Evolutionary conservation across 495 filamentous ascomycete species (phyloP).

Genomic region (Penicillium coprophilum): DNA sequence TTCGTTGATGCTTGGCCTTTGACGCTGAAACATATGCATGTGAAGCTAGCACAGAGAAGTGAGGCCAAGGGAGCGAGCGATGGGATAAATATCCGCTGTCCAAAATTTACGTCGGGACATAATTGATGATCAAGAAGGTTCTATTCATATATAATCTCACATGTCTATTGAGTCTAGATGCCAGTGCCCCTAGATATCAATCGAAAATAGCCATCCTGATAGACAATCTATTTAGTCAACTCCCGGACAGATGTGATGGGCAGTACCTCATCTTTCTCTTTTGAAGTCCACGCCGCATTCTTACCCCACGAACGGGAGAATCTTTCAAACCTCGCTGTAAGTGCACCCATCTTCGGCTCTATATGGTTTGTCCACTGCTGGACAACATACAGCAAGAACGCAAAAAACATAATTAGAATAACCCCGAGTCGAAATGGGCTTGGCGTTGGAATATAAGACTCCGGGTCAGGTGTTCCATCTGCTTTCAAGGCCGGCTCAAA

Average conservation of each 20-base stretch:
- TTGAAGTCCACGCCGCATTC: slow-evolving; percentile 2
- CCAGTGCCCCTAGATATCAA: neutral
- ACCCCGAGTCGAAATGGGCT: slow-evolving; percentile 8
- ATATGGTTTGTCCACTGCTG: slow-evolving; percentile 9
- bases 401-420: slow-evolving; percentile 11
- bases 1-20: slow-evolving; percentile 35
- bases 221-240: neutral
- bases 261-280: neutral
- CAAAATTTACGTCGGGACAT: neutral
- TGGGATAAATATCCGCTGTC: too few species aligned
- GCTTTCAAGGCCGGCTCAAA: slow-evolving; percentile 4
- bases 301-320: slow-evolving; percentile 15
- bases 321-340: slow-evolving; percentile 8
- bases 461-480: slow-evolving; percentile 12
- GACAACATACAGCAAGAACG: slow-evolving; percentile 10
- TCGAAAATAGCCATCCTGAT: neutral
- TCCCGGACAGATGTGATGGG: neutral
- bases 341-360: slow-evolving; percentile 13
- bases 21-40: slow-evolving; percentile 24
- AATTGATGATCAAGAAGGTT: neutral
- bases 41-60: slow-evolving; percentile 4
- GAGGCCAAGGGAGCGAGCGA: too few species aligned
- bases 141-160: neutral
- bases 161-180: neutral
- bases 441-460: slow-evolving; percentile 15